Percentiles rank a stretch among this genome's conserved stretches.
Evolutionary conservation across 169 alveolate genomes (phyloP).

Genomic region (Plasmodium billcollinsi): DNA sequence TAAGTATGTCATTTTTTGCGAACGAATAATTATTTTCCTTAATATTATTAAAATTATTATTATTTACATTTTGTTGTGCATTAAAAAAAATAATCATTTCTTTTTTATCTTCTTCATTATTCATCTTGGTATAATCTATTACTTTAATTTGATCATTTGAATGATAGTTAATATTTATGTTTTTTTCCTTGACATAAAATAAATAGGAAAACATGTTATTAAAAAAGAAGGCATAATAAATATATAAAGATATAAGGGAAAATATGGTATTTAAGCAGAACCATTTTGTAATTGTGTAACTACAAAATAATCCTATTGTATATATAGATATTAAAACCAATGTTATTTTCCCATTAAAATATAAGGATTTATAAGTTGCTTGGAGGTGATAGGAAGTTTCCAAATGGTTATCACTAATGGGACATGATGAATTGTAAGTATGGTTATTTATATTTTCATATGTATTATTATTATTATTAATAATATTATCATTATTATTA

Average conservation of each 20-base stretch:
- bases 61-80: background rate
- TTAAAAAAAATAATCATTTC: background rate
- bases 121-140: background rate
- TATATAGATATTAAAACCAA: slow-evolving; percentile 16
- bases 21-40: too few relatives aligned
- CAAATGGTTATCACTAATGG: background rate
- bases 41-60: too few relatives aligned
- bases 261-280: slow-evolving; percentile 26
- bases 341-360: slow-evolving; percentile 27
- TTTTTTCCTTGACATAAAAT: slow-evolving; percentile 15
- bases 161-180: background rate
- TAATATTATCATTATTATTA: background rate
- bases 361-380: slow-evolving; percentile 59
- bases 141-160: background rate
- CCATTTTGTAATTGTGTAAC: slow-evolving; percentile 31
- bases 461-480: background rate
- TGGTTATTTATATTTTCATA: background rate
- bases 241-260: slow-evolving; percentile 8
- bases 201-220: slow-evolving; percentile 26
- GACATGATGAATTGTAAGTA: background rate
- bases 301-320: slow-evolving; percentile 23
- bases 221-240: slow-evolving; percentile 51
- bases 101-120: background rate
- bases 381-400: slow-evolving; percentile 1
- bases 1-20: too few relatives aligned